Percentiles rank a stretch among this genome's conserved stretches.
These are phyloP conservation scores for Parietaria judaica DNA, from an alignment of 306 rosid species.

Conservation along the genomic window DNA sequence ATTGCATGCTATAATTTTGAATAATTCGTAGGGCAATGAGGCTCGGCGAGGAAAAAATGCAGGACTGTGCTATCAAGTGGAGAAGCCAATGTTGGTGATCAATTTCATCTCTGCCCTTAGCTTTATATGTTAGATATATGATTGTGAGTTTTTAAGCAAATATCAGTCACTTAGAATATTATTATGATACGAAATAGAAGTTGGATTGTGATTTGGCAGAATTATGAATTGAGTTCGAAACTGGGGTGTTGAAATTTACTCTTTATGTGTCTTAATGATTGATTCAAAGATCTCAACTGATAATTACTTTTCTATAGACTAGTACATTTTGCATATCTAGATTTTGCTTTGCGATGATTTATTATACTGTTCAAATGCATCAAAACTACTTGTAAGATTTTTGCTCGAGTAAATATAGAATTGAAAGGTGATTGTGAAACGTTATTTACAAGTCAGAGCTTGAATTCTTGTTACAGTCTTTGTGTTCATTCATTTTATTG, in stretches of 20 bases:
- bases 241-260: neutral
- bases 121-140: slow-evolving; percentile 8
- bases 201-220: slow-evolving; percentile 5
- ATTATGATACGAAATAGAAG: neutral
- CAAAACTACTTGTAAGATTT: too few relatives aligned
- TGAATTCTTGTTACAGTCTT: too few relatives aligned
- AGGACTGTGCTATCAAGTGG: slow-evolving; percentile 78
- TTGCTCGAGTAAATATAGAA: too few relatives aligned
- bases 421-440: too few relatives aligned
- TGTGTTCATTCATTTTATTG: too few relatives aligned
- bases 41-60: slow-evolving; percentile 47
- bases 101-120: slow-evolving; percentile 20
- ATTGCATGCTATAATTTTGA: neutral
- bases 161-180: neutral
- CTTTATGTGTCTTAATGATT: too few relatives aligned
- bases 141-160: slow-evolving; percentile 6
- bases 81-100: slow-evolving; percentile 56
- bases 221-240: neutral
- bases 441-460: too few relatives aligned
- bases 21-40: slow-evolving; percentile 49
- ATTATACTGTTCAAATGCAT: too few relatives aligned
- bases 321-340: too few relatives aligned
- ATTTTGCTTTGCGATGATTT: too few relatives aligned
- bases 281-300: too few relatives aligned
- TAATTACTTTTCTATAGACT: too few relatives aligned